phyloP scores from a whole-genome alignment of 2,329 filamentous ascomycete genomes.

The Aspergillus sclerotialis region DNA sequence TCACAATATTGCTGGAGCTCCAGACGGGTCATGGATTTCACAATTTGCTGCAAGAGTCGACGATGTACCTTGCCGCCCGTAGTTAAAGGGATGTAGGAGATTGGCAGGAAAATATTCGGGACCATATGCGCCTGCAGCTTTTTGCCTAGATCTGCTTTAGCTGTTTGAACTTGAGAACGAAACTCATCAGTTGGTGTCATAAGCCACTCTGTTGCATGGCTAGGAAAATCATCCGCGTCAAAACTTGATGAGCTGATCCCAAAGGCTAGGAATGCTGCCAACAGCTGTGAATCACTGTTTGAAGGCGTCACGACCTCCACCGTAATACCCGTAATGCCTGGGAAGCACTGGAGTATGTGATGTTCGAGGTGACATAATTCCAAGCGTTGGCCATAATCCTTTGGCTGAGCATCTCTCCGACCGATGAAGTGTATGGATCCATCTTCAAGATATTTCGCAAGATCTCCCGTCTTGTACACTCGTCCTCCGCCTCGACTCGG shows the following conservation, averaged over 20 bases:
- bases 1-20: background rate
- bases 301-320: background rate
- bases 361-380: slow-evolving; percentile 43
- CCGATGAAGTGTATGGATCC: slow-evolving; percentile 35
- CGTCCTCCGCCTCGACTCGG: slow-evolving; percentile 2
- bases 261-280: background rate
- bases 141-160: background rate
- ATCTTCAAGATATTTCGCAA: slow-evolving; percentile 12
- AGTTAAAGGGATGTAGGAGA: background rate
- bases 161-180: background rate
- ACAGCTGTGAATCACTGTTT: background rate
- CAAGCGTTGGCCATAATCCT: slow-evolving; percentile 55
- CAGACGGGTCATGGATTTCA: background rate
- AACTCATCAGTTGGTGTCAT: background rate
- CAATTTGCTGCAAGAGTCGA: background rate
- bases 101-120: background rate
- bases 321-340: background rate
- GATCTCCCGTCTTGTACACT: slow-evolving; percentile 24
- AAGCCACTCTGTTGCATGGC: background rate
- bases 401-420: slow-evolving; percentile 23
- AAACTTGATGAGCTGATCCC: background rate
- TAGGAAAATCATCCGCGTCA: background rate
- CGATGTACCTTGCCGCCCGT: background rate
- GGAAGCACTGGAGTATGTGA: background rate
- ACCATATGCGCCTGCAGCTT: background rate